phyloP scores from a whole-genome alignment of 2,329 filamentous ascomycete genomes.

The Pseudocercospora musae region DNA sequence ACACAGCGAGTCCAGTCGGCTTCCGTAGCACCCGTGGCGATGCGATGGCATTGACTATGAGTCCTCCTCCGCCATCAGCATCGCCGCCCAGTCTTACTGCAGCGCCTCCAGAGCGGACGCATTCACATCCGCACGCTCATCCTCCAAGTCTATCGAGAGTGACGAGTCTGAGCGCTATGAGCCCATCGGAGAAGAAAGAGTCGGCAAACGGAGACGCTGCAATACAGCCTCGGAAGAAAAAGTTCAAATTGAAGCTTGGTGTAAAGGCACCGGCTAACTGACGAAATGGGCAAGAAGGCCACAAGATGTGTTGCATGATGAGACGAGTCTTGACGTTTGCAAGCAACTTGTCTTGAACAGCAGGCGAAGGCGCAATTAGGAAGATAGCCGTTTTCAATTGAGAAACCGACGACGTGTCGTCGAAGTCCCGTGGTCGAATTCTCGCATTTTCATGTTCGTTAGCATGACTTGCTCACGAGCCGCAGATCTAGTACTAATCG shows the following conservation, averaged over 20 bases:
- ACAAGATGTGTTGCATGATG: neutral
- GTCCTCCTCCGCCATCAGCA: conserved; percentile 8
- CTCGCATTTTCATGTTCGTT: neutral
- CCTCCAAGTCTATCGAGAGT: conserved; percentile 13
- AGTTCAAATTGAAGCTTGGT: conserved; percentile 28
- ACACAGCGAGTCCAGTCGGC: conserved; percentile 3
- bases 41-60: conserved; percentile 7
- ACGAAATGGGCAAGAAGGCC: neutral
- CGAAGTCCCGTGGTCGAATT: neutral
- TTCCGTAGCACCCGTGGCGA: conserved; percentile 13
- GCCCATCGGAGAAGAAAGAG: conserved; percentile 4
- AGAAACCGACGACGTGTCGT: neutral
- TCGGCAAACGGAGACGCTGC: neutral
- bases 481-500: neutral
- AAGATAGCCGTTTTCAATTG: neutral
- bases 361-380: neutral
- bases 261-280: neutral
- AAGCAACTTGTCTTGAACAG: neutral
- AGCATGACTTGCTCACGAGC: neutral
- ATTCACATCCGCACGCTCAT: conserved; percentile 10
- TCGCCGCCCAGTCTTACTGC: conserved; percentile 6
- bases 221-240: conserved; percentile 24
- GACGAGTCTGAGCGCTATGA: conserved; percentile 15
- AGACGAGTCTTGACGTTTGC: neutral
- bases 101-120: neutral